Base-by-base conservation (phyloP, 257 asterid species). In the Rhazya stricta region DNA sequence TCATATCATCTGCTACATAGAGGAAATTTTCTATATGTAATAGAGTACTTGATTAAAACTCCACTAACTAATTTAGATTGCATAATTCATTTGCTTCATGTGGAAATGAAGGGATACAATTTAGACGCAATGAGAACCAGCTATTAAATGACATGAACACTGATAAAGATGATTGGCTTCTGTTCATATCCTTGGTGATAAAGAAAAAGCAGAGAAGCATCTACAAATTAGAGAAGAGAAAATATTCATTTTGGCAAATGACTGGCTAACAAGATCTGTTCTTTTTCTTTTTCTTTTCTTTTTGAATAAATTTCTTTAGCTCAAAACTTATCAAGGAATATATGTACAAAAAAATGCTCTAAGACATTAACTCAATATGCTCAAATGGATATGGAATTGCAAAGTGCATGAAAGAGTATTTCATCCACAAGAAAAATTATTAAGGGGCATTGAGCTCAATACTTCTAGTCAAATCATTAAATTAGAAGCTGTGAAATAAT, bases 371-470 rank as follows among this genome's bases (percentile, higher is more conserved):
- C 72, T 88, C 98, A 62, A 83, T 90, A 75, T 90, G 98, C 90
- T 76, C 96, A 75, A 94, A 94, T 79, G 99, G 98, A 71, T 86
- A 91, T 75, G 86, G 98, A 90, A 85, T 94, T 69, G 95, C 97
- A 45, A 94, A 86, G 91, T 94, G 99, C 88, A 91, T 89, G 96
- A 94, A 91, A 82, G 99, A 94, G 86, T 94, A 90, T 79, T 92
- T 90, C 80, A 72, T 86, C 75, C 88, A 83, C 88, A 85, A 84
- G 85, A 94, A 89, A 77, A 83, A 88, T 86, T 92, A 94, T 57
- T 88, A 83, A 78, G 99, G 97, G 80, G 87, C 96, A 82, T 74
- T 86, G 77, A 89, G 83, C 88, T 86, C 97, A 67, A 82, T 81
- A 68, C 85, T 89, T 76, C 81, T 94, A 67, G 90, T 97, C 60